phyloP scores from a whole-genome alignment of 23 red algal species.

The Gracilariopsis chorda region DNA sequence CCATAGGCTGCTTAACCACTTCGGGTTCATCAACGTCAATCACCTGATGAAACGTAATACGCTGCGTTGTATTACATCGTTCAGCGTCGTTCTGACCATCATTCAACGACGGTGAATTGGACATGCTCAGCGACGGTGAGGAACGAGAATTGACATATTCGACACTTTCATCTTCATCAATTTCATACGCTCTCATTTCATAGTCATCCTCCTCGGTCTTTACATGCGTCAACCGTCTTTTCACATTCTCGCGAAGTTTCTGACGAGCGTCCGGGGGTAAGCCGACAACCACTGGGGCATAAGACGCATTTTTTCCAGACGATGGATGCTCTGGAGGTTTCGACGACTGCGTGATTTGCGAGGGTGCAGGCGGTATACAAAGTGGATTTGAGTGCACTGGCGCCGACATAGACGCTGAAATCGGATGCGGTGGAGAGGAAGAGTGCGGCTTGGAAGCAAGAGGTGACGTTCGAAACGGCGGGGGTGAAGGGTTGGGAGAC shows the following conservation, averaged over 20 bases:
- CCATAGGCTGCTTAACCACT: neutral
- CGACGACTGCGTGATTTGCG: neutral
- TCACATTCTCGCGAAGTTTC: slow-evolving; percentile 6
- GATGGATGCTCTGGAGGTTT: neutral
- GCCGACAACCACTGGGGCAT: neutral
- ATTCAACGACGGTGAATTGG: neutral
- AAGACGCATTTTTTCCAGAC: neutral
- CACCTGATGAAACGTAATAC: neutral
- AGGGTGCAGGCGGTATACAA: neutral
- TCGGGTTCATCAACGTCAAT: slow-evolving; percentile 7
- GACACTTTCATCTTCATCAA: neutral
- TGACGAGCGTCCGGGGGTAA: neutral
- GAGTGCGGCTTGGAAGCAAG: neutral
- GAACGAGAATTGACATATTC: neutral
- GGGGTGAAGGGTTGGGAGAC: neutral
- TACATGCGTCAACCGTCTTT: neutral
- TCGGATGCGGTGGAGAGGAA: neutral
- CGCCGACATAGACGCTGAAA: neutral
- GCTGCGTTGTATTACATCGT: neutral
- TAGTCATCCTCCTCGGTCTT: neutral
- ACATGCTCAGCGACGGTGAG: neutral
- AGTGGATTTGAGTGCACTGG: too few species aligned
- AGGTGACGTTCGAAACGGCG: neutral
- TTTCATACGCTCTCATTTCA: neutral
- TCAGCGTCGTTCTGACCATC: neutral